Conservation (phyloP, 2,329 filamentous ascomycete species). For the Ophiostoma fasciatum region DNA sequence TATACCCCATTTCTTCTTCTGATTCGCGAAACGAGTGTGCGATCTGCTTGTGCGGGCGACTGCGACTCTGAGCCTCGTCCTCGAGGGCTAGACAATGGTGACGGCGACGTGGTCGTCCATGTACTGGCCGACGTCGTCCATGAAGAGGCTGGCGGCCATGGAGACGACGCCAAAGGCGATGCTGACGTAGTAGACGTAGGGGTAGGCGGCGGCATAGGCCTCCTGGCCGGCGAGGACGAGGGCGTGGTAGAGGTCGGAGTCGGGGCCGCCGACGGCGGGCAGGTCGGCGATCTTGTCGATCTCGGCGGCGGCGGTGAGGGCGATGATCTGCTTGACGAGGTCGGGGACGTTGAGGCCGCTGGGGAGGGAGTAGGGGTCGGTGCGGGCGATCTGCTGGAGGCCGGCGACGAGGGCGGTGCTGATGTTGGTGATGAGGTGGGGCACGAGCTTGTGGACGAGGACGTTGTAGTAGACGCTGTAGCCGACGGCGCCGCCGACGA, state of each 20-base stretch:
- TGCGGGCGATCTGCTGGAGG: slow-evolving; percentile 24
- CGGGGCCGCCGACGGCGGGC: slow-evolving; percentile 32
- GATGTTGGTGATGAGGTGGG: slow-evolving; percentile 30
- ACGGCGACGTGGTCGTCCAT: slow-evolving; percentile 45
- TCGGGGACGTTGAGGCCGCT: slow-evolving; percentile 3
- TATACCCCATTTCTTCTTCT: too few relatives aligned
- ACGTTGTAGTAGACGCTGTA: slow-evolving; percentile 45
- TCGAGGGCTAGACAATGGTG: slow-evolving; percentile 22
- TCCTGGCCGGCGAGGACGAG: slow-evolving; percentile 37
- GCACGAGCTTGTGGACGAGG: slow-evolving; percentile 31
- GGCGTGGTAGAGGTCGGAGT: slow-evolving; percentile 20
- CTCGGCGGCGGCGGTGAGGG: slow-evolving; percentile 36
- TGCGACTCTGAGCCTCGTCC: too few relatives aligned
- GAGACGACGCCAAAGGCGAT: slow-evolving; percentile 43
- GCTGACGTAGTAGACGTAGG: slow-evolving; percentile 45
- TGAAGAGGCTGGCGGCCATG: slow-evolving; percentile 40
- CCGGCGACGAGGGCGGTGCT: slow-evolving; percentile 31
- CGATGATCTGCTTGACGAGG: slow-evolving; percentile 26
- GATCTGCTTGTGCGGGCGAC: too few relatives aligned
- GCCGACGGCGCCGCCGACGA: slow-evolving; percentile 51
- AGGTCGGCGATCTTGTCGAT: slow-evolving; percentile 31
- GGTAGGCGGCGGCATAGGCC: slow-evolving; percentile 43
- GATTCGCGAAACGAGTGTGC: too few relatives aligned
- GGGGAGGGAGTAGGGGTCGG: slow-evolving; percentile 11
- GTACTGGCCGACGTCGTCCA: slow-evolving; percentile 42